A percentile compares a stretch with the other conserved stretches of the same genome.
Conservation (phyloP, 805 yeast species). For the Yarrowia sp. region DNA sequence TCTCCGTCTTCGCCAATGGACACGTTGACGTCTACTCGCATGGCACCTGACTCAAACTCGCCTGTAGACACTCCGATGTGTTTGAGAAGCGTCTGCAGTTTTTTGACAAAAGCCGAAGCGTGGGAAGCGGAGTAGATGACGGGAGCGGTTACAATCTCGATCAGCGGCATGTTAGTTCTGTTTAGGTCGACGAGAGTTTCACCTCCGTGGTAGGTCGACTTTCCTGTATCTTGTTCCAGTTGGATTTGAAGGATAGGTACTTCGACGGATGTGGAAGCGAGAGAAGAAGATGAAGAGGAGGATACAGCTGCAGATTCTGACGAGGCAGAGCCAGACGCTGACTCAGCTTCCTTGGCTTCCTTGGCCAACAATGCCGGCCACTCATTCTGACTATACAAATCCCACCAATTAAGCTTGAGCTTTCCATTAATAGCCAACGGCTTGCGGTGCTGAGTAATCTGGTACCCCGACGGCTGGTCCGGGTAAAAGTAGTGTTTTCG, state of each 20-base stretch:
- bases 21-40: slow-evolving; percentile 93
- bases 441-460: slow-evolving; percentile 81
- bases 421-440: slow-evolving; percentile 75
- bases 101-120: slow-evolving; percentile 74
- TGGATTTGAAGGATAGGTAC: slow-evolving; percentile 78
- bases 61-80: slow-evolving; percentile 77
- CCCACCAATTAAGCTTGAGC: slow-evolving; percentile 50
- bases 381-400: slow-evolving; percentile 44
- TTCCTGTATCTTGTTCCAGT: slow-evolving; percentile 93
- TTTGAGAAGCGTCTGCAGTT: slow-evolving; percentile 68
- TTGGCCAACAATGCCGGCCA: not conserved
- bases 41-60: slow-evolving; percentile 89
- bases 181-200: slow-evolving; percentile 66
- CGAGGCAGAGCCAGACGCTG: no score
- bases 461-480: slow-evolving; percentile 95
- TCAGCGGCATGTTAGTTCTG: slow-evolving; percentile 78
- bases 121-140: slow-evolving; percentile 67
- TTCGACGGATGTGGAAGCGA: slow-evolving; percentile 35
- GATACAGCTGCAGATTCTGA: not conserved
- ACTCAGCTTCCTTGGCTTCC: not conserved
- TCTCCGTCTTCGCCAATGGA: slow-evolving; percentile 62
- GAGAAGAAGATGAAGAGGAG: slow-evolving; percentile 29
- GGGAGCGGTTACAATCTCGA: slow-evolving; percentile 89
- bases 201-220: slow-evolving; percentile 52
- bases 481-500: slow-evolving; percentile 95